Conservation (phyloP, 306 rosid species). For the Senna tora region DNA sequence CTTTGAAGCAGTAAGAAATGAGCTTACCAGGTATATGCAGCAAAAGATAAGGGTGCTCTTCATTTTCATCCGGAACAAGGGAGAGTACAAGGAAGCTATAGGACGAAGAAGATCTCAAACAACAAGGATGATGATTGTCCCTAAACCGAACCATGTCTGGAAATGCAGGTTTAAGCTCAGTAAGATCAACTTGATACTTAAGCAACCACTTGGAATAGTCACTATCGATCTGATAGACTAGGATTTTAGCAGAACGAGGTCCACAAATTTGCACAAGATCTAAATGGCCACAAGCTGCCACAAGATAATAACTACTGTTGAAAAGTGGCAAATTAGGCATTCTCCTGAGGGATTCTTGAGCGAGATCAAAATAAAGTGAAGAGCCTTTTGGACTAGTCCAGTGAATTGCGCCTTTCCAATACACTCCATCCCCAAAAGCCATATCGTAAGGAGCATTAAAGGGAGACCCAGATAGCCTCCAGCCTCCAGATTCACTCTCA, state of each 20-base stretch:
- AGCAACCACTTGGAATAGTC: slow-evolving; percentile 36
- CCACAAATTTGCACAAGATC: slow-evolving; percentile 22
- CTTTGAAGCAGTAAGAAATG: slow-evolving; percentile 22
- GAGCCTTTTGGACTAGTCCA: slow-evolving; percentile 33
- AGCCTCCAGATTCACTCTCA: slow-evolving; percentile 19
- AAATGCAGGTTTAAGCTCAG: not conserved
- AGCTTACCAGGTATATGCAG: slow-evolving; percentile 36
- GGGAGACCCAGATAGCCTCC: slow-evolving; percentile 31
- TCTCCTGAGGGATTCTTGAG: slow-evolving; percentile 20
- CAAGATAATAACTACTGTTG: slow-evolving; percentile 12
- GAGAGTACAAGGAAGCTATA: slow-evolving; percentile 13
- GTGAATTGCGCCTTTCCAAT: slow-evolving; percentile 44
- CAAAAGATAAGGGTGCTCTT: slow-evolving; percentile 33
- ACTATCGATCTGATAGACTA: slow-evolving; percentile 24
- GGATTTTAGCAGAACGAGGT: not conserved
- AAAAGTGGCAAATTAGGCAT: slow-evolving; percentile 28
- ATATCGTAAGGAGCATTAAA: slow-evolving; percentile 28
- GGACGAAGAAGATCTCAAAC: not conserved
- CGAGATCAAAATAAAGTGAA: slow-evolving; percentile 22
- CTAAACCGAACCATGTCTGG: slow-evolving; percentile 18
- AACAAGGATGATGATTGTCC: not conserved
- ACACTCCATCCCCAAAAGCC: slow-evolving; percentile 34
- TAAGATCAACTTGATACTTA: slow-evolving; percentile 31
- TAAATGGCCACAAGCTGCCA: slow-evolving; percentile 30
- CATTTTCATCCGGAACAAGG: slow-evolving; percentile 27